Evolutionary conservation across 805 yeast genomes (phyloP).

Genomic region (Spencermartinsiella europaea): DNA sequence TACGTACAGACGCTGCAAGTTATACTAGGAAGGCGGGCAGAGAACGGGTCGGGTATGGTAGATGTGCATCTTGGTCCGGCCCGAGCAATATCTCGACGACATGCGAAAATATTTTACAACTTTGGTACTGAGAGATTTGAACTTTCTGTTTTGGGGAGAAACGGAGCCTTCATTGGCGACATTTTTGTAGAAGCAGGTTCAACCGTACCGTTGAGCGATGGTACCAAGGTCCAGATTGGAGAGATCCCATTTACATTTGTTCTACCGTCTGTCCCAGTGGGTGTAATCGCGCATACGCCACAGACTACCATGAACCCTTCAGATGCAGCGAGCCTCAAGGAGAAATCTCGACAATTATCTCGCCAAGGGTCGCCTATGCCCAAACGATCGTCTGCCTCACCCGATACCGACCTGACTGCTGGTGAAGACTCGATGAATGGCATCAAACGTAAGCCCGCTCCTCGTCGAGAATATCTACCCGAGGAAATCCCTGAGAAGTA

Average conservation of each 20-base stretch:
- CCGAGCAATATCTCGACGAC: slow-evolving; percentile 89
- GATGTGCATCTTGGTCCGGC: slow-evolving; percentile 92
- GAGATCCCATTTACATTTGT: slow-evolving; percentile 86
- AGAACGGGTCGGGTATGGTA: slow-evolving; percentile 47
- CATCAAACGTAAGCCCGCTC: slow-evolving; percentile 39
- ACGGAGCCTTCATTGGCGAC: slow-evolving; percentile 96
- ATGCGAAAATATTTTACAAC: slow-evolving; percentile 93
- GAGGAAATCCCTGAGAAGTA: slow-evolving; percentile 89
- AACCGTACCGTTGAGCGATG: slow-evolving; percentile 80
- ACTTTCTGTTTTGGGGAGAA: slow-evolving; percentile 83
- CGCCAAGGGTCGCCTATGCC: slow-evolving; percentile 11
- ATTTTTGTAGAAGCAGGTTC: slow-evolving; percentile 83
- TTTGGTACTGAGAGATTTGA: slow-evolving; percentile 96
- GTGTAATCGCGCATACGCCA: background rate
- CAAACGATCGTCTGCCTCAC: slow-evolving; percentile 5
- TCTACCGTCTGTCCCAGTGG: slow-evolving; percentile 55
- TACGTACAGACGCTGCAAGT: slow-evolving; percentile 96
- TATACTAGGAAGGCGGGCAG: slow-evolving; percentile 83
- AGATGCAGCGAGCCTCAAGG: slow-evolving; percentile 8
- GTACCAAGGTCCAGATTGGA: slow-evolving; percentile 81
- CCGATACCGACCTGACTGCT: slow-evolving; percentile 6
- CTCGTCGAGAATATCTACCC: slow-evolving; percentile 54
- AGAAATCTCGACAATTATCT: slow-evolving; percentile 7
- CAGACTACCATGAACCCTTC: slow-evolving; percentile 3
- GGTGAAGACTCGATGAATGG: slow-evolving; percentile 6